A percentile compares a stretch with the other conserved stretches of the same genome.
Conservation (phyloP, 2,329 filamentous ascomycete genomes). For the Venturiaceae sp. region DNA sequence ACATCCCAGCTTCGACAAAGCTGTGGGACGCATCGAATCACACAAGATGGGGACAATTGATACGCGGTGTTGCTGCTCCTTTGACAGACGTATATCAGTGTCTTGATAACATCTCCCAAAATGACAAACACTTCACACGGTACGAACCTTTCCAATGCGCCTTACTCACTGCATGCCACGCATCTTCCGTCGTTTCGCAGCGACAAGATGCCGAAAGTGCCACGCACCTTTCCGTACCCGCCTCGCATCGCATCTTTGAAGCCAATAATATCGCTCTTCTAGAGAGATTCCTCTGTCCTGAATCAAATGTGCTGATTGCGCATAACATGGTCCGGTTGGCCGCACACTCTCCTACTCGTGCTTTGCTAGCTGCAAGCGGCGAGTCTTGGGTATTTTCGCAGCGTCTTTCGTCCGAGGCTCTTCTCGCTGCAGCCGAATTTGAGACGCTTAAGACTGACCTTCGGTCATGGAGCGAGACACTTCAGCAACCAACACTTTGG, state of each 20-base stretch:
- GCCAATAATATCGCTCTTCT: constrained; percentile 18
- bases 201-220: constrained; percentile 10
- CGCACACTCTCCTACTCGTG: constrained; percentile 27
- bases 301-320: constrained; percentile 16
- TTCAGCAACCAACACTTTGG: not conserved
- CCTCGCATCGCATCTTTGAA: constrained; percentile 12
- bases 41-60: not conserved
- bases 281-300: constrained; percentile 11
- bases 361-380: constrained; percentile 32
- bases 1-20: constrained; percentile 22
- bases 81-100: not conserved
- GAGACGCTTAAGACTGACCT: constrained; percentile 20
- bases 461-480: constrained; percentile 23
- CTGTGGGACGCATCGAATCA: constrained; percentile 27
- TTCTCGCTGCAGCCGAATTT: constrained; percentile 21
- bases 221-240: constrained; percentile 12
- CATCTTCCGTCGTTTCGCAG: constrained; percentile 7
- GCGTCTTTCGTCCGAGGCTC: constrained; percentile 29
- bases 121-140: constrained; percentile 1
- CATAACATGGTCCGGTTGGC: constrained; percentile 27
- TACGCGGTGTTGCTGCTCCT: not conserved
- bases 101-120: constrained; percentile 1
- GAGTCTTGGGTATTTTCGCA: constrained; percentile 35
- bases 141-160: constrained; percentile 25
- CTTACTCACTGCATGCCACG: constrained; percentile 24